Evolutionary conservation across 2,329 filamentous ascomycete species (phyloP), one percentile per base, ranked within the genome.

Genomic region (Metarhizium anisopliae): DNA sequence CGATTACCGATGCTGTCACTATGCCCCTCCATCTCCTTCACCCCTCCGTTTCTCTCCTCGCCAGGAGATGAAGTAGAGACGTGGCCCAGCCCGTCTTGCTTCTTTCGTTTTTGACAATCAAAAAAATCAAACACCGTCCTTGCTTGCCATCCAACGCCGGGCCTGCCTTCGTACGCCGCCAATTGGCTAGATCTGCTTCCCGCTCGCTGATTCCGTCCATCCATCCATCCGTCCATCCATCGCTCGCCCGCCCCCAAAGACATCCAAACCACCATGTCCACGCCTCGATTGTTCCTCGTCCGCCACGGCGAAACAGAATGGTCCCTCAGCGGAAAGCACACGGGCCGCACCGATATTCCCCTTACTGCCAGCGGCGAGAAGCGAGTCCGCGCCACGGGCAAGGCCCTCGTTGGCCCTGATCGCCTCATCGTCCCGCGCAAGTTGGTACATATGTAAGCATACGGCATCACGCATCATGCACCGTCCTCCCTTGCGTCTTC

Each of bases 221-320:
- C 38, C 38, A 40, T 40, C 38, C 38, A 40, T 16, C 14, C 11
- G 13, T 11, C 32, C 32, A 35, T 35, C 32, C 32, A 3, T 35
- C 32, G 25, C 25, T 25, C 25, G 25, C 25, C 25, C 25, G 25
- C 40, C 10, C 16, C 40, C 35, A 10, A 36, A 36, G 43, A 29
- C 45, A 30, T 10, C 13, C 45, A 51, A 40, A 29, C 35, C 49
- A 56, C 47, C 53, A 68, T 68, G 67, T 57, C 66, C 25, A 83
- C 85, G 2, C 89, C 89, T 2, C 81, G 89, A 54, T 85, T 89
- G 68, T 93, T 93, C 75, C 83, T 94, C 62, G 75, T 91, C 68
- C 89, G 92, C 63, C 92, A 96, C 68, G 93, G 92, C 72, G 90
- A 96, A 75, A 97, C 92, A 4, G 90, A 95, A 76, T 97, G 92